phyloP scores from a whole-genome alignment of 805 yeast species.

The Wickerhamiella brachini region DNA sequence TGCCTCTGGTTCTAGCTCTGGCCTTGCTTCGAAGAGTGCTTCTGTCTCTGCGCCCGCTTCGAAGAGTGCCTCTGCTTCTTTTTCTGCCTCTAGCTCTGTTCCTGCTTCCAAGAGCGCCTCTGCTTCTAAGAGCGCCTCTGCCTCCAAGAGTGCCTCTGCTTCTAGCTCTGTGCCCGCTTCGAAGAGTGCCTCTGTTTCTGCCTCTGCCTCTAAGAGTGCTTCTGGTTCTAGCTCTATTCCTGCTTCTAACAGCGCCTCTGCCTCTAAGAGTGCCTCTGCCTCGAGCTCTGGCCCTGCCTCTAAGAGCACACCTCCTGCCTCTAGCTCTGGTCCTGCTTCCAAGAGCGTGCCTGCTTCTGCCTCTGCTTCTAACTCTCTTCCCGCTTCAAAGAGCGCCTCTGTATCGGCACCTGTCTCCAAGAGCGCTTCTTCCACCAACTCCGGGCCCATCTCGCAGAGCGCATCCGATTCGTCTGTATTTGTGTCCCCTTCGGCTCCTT shows the following conservation, averaged over 20 bases:
- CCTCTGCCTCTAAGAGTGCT: background rate
- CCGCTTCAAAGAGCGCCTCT: background rate
- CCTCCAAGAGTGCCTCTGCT: background rate
- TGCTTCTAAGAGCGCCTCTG: background rate
- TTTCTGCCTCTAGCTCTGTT: background rate
- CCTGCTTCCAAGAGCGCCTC: background rate
- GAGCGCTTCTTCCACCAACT: background rate
- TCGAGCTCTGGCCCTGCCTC: background rate
- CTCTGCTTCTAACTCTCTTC: background rate
- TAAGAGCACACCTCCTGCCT: background rate
- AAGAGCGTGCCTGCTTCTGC: background rate
- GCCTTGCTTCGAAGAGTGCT: background rate
- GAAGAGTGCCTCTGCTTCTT: background rate
- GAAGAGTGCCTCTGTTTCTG: background rate
- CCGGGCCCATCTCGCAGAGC: background rate
- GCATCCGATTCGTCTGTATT: background rate
- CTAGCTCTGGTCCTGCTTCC: background rate
- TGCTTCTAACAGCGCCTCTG: background rate
- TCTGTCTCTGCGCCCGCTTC: background rate
- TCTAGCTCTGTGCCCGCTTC: background rate
- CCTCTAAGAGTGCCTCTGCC: background rate
- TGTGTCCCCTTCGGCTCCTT: background rate
- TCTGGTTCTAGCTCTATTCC: background rate
- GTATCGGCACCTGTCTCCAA: background rate
- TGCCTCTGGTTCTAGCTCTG: background rate